phyloP scores from a whole-genome alignment of 371 early-diverging fungal species.

The Nematocida displodere region DNA sequence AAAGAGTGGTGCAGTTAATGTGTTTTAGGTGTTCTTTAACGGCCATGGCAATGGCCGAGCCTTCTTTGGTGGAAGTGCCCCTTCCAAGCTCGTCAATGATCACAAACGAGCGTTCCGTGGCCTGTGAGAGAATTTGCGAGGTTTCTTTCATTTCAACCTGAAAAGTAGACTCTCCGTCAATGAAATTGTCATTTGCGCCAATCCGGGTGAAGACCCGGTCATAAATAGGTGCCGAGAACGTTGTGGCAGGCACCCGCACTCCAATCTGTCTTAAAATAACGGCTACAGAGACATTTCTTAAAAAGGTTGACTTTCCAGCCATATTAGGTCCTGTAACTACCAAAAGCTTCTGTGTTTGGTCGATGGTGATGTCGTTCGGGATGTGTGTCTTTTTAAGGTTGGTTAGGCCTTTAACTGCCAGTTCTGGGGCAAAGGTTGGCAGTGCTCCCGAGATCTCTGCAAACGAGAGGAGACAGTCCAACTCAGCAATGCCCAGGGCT shows the following conservation, averaged over 20 bases:
- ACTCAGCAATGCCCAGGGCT: slow-evolving; percentile 71
- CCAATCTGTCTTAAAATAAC: slow-evolving; percentile 96
- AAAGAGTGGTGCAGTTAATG: slow-evolving; percentile 67
- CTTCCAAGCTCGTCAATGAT: slow-evolving; percentile 97
- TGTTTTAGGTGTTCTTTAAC: slow-evolving; percentile 74
- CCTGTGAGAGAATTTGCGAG: slow-evolving; percentile 78
- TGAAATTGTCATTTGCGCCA: slow-evolving; percentile 79
- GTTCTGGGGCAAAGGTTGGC: slow-evolving; percentile 78
- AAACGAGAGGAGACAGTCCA: slow-evolving; percentile 77
- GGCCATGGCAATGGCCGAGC: slow-evolving; percentile 85
- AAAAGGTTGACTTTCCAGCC: slow-evolving; percentile 84
- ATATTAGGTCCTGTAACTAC: slow-evolving; percentile 94
- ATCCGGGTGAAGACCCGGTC: slow-evolving; percentile 73
- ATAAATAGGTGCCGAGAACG: slow-evolving; percentile 66
- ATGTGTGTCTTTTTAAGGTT: slow-evolving; percentile 68
- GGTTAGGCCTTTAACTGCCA: slow-evolving; percentile 61
- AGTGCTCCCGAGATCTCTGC: slow-evolving; percentile 68
- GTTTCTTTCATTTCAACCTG: slow-evolving; percentile 95
- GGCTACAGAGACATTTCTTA: slow-evolving; percentile 75
- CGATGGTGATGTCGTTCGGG: slow-evolving; percentile 74
- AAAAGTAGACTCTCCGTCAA: slow-evolving; percentile 88
- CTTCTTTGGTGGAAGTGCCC: slow-evolving; percentile 95
- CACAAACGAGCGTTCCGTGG: slow-evolving; percentile 83
- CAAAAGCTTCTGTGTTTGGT: slow-evolving; percentile 71
- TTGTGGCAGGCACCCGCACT: slow-evolving; percentile 78